These are phyloP conservation scores for Ormosia semicastrata DNA, from an alignment of 306 rosid species.

Conservation along the genomic window DNA sequence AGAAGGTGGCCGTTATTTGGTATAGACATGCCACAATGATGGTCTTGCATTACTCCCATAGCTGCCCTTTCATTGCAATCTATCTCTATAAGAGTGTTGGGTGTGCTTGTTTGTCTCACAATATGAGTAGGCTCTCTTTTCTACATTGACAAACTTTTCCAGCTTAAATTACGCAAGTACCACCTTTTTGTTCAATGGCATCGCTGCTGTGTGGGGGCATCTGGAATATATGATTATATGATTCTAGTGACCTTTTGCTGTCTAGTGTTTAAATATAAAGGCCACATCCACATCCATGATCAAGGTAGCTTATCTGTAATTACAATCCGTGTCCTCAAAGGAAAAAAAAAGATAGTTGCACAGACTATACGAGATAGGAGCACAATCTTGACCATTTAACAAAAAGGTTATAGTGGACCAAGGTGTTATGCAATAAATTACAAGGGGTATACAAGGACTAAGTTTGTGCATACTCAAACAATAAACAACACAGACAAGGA, in stretches of 20 bases:
- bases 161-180: constrained; percentile 23
- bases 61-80: constrained; percentile 6
- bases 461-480: not conserved
- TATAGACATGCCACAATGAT: not conserved
- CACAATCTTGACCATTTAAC: too few species aligned
- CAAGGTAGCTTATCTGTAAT: not conserved
- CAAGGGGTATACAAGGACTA: too few species aligned
- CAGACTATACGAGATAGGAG: too few species aligned
- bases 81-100: constrained; percentile 1
- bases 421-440: not conserved
- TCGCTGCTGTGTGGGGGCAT: constrained; percentile 1
- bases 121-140: constrained; percentile 24
- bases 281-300: not conserved
- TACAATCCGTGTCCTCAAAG: not conserved
- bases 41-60: constrained; percentile 5
- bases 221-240: not conserved
- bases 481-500: not conserved
- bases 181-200: constrained; percentile 6
- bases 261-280: not conserved
- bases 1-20: not conserved
- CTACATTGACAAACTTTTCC: not conserved
- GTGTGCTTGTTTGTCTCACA: constrained; percentile 21
- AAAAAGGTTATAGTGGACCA: not conserved
- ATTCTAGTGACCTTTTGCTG: not conserved
- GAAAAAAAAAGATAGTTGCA: not conserved